Base-by-base conservation (phyloP, 495 filamentous ascomycete genomes). In the Aspergillus campestris region DNA sequence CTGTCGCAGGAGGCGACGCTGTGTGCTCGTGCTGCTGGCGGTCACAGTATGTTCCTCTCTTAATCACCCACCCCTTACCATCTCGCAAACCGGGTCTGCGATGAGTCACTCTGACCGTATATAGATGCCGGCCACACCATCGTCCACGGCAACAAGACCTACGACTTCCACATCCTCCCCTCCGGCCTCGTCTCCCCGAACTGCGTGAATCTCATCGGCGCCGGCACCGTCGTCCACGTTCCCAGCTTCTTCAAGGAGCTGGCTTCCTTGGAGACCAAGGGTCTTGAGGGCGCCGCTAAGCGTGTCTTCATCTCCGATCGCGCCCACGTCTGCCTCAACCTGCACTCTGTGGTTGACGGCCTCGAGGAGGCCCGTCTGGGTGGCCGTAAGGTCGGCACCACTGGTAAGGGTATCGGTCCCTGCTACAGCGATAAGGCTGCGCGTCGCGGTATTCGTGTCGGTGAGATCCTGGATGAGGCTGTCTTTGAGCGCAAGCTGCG, bases 171-270 rank as follows among this genome's bases (percentile, higher is more conserved):
- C 67, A 78, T 83, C 51, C 72, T 84, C 36, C 81, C 80, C 46
- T 80, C 75, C 38, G 86, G 84, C 40, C 80, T 95, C 8, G 71
- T 94, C 46, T 86, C 86, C 55, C 87, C 83, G 3, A 70, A 68
- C 43, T 87, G 79, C 64, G 71, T 82, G 51, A 95, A 92, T 70
- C 69, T 96, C 38, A 87, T 95, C 62, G 89, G 89, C 41, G 83
- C 84, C 46, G 87, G 87, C 43, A 83, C 83, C 40, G 89, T 94
- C 44, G 77, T 95, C 45, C 85, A 95, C 71, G 73, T 94, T 38
- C 85, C 85, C 40, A 76, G 74, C 37, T 92, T 96, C 76, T 94
- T 94, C 78, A 81, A 83, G 60, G 90, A 96, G 66, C 73, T 95
- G 45, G 74, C 74, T 40, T 73, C 73, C 24, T 64, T 90, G 11